A percentile compares a stretch with the other conserved stretches of the same genome.
These are phyloP conservation scores for Penicillium pancosmium DNA, from an alignment of 495 filamentous ascomycete genomes.

Conservation along the genomic window DNA sequence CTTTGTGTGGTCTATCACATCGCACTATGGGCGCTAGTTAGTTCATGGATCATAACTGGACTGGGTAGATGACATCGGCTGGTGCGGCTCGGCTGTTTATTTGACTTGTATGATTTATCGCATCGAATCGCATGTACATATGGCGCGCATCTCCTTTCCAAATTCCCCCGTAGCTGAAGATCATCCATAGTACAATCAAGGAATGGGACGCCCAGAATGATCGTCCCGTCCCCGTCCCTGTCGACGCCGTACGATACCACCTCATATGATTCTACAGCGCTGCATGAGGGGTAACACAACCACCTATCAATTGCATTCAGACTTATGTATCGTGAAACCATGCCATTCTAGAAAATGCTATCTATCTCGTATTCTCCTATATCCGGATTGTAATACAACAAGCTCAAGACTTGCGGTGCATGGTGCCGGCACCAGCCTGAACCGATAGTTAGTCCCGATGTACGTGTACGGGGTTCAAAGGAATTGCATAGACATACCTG, in stretches of 20 bases:
- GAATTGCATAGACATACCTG: slow-evolving; percentile 58
- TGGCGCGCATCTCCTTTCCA: no score
- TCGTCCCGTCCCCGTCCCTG: no score
- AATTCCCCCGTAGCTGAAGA: neutral
- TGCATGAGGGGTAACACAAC: slow-evolving; percentile 6
- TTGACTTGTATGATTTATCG: neutral
- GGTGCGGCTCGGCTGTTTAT: neutral
- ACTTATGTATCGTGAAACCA: slow-evolving; percentile 12
- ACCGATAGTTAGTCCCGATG: slow-evolving; percentile 6
- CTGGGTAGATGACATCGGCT: neutral
- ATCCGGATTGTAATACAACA: neutral
- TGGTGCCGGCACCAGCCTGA: slow-evolving; percentile 26
- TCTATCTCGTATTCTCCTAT: slow-evolving; percentile 12
- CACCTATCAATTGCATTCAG: neutral
- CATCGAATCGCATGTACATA: no score
- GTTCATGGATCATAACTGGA: neutral
- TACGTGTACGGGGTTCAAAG: neutral
- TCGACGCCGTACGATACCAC: neutral
- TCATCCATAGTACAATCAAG: neutral
- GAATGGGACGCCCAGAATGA: no score
- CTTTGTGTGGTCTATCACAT: slow-evolving; percentile 13
- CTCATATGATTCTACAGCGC: slow-evolving; percentile 2
- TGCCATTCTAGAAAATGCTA: slow-evolving; percentile 9
- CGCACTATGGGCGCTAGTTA: neutral
- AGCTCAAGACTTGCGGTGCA: slow-evolving; percentile 32